A percentile compares a stretch with the other conserved stretches of the same genome.
phyloP scores from a whole-genome alignment of 371 early-diverging fungal species.

The Mucor plumbeus region DNA sequence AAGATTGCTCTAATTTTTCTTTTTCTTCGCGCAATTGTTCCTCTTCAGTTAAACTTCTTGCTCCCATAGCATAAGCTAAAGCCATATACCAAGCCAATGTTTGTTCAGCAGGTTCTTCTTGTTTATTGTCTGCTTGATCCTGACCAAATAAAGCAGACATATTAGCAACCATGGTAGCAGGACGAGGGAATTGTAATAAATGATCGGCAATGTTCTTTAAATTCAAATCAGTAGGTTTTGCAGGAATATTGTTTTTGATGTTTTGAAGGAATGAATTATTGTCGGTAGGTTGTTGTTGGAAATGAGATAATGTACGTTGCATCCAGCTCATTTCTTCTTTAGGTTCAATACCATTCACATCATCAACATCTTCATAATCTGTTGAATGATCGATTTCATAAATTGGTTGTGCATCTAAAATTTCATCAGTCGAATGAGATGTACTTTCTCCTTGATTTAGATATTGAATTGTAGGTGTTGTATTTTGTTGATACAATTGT shows the following conservation, averaged over 20 bases:
- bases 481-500: neutral
- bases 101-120: conserved; percentile 40
- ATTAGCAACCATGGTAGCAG: conserved; percentile 44
- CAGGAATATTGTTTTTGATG: conserved; percentile 49
- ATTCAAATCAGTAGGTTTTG: conserved; percentile 41
- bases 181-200: conserved; percentile 45
- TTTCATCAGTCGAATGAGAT: conserved; percentile 27
- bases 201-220: conserved; percentile 48
- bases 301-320: conserved; percentile 51
- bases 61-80: conserved; percentile 54
- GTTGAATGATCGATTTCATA: conserved; percentile 8
- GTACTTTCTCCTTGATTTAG: conserved; percentile 24
- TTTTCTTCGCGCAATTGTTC: neutral
- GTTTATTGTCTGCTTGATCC: conserved; percentile 12
- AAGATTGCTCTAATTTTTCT: conserved; percentile 1
- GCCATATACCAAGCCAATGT: conserved; percentile 58
- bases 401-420: conserved; percentile 30
- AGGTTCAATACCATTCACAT: neutral
- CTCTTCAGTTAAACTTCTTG: conserved; percentile 28
- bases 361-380: conserved; percentile 21
- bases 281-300: conserved; percentile 34
- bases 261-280: conserved; percentile 43
- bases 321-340: conserved; percentile 44
- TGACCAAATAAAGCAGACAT: conserved; percentile 40
- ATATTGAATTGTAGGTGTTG: conserved; percentile 36